Base-by-base conservation (phyloP, 2,329 filamentous ascomycete species). In the Colletotrichum spaethianum region DNA sequence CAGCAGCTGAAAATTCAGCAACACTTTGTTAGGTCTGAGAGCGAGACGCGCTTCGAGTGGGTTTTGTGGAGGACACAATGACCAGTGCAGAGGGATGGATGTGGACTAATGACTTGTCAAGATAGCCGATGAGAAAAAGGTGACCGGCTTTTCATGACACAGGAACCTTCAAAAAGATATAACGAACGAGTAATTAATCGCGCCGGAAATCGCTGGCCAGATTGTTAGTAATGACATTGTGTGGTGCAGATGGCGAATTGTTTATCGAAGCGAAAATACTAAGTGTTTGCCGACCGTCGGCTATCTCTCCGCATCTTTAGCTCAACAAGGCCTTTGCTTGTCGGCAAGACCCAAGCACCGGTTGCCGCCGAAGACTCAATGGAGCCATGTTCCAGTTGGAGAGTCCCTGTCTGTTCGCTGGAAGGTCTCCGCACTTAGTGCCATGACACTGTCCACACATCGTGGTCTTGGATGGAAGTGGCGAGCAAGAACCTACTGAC, bases 261-360 rank as follows among this genome's bases (percentile, higher is more conserved):
- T 57, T 69, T 52, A 53, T 69, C 61, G 46, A 42, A 31, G 63
- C 12, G 33, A 52, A 52, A 64, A 31, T 14, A 28, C 38, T 12
- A 44, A 31, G 38, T n/a, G 38, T 65, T 59, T 71, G 64, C 69
- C 69, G 64, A 71, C 64, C 52, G 28, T 69, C 69, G 69, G 69
- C 64, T 63, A 69, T 59, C 44, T 55, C n/a, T 60, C 26, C n/a
- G 40, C 57, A n/a, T 33, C 38, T 23, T 5, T 33, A 55, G n/a
- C 16, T 36, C 40, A 3, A 16, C 16, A 18, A 26, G 56, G 31
- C 20, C 57, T 46, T n/a, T 31, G 38, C n/a, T 63, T 36, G 59
- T 72, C 69, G 69, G 69, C 64, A 68, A 68, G 40, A 3, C 31
- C 14, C 20, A 52, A 48, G 57, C 64, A n/a, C 64, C 57, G 57